Percentiles rank a stretch among this genome's conserved stretches.
Conservation (phyloP, 2,329 filamentous ascomycete species). For the Xylaria sp. region DNA sequence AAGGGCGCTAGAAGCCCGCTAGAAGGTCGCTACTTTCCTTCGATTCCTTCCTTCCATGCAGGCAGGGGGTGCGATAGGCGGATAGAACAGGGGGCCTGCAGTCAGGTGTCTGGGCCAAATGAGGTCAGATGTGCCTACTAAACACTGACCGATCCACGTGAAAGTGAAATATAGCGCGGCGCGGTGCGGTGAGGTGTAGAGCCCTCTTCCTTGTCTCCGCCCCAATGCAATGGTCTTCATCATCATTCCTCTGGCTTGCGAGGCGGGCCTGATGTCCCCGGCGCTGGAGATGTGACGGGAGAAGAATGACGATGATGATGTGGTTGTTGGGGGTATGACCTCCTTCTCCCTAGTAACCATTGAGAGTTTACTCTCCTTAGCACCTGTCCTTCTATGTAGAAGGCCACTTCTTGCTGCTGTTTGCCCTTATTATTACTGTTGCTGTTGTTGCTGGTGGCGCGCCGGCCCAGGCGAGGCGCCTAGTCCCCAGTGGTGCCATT, state of each 20-base stretch:
- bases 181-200: background rate
- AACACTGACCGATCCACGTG: background rate
- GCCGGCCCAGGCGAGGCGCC: slow-evolving; percentile 6
- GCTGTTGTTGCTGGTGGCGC: background rate
- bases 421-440: background rate
- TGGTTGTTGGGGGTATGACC: background rate
- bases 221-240: slow-evolving; percentile 7
- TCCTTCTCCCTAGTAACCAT: background rate
- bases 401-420: background rate
- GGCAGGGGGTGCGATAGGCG: background rate
- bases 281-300: background rate
- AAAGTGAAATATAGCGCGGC: background rate
- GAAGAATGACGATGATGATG: no score
- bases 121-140: slow-evolving; percentile 8
- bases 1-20: slow-evolving; percentile 17
- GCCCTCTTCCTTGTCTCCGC: background rate
- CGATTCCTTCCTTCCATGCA: slow-evolving; percentile 37
- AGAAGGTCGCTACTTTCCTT: slow-evolving; percentile 21
- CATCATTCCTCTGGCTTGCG: background rate
- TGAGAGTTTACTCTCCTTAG: slow-evolving; percentile 8
- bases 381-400: slow-evolving; percentile 9
- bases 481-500: slow-evolving; percentile 26
- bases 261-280: slow-evolving; percentile 4
- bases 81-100: slow-evolving; percentile 11
- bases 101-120: slow-evolving; percentile 19